phyloP scores from a whole-genome alignment of 2,329 filamentous ascomycete genomes.

The Fusarium pseudograminearum region DNA sequence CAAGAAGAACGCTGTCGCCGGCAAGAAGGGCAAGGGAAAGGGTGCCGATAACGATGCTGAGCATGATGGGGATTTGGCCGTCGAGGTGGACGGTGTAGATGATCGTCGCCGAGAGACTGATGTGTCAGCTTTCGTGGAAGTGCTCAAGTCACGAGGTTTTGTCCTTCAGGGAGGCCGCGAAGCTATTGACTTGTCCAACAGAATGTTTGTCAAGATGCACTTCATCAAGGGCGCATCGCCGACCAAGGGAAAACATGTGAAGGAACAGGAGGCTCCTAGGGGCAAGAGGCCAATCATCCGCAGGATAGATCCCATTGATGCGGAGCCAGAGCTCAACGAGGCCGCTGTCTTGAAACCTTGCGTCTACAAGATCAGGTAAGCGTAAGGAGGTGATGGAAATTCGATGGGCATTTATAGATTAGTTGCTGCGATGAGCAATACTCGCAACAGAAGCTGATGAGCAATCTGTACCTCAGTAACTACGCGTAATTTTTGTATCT shows the following conservation, averaged over 20 bases:
- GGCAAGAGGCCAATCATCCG: conserved; percentile 67
- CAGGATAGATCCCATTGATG: conserved; percentile 65
- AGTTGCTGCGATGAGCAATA: conserved; percentile 33
- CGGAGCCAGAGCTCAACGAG: conserved; percentile 74
- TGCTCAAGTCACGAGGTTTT: conserved; percentile 84
- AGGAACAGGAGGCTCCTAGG: conserved; percentile 67
- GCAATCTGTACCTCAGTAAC: conserved; percentile 34
- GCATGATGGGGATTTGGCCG: conserved; percentile 69
- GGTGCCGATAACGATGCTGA: conserved; percentile 61
- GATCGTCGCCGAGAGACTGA: conserved; percentile 80
- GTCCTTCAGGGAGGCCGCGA: conserved; percentile 75
- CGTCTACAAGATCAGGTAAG: conserved; percentile 88
- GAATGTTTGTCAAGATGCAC: conserved; percentile 98
- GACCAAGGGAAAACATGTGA: conserved; percentile 78
- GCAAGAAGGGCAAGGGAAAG: conserved; percentile 62
- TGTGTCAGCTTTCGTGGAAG: conserved; percentile 86
- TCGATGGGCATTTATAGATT: conserved; percentile 18
- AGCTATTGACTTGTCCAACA: conserved; percentile 86
- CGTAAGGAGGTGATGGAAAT: not conserved
- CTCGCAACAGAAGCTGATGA: conserved; percentile 29
- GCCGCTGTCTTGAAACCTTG: conserved; percentile 85
- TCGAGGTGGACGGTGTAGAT: conserved; percentile 77
- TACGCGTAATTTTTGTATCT: conserved; percentile 34
- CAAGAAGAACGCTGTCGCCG: conserved; percentile 61
- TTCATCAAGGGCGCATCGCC: conserved; percentile 88